These are phyloP conservation scores for Cladophialophora chaetospira DNA, from an alignment of 2,329 filamentous ascomycete genomes.

Conservation along the genomic window DNA sequence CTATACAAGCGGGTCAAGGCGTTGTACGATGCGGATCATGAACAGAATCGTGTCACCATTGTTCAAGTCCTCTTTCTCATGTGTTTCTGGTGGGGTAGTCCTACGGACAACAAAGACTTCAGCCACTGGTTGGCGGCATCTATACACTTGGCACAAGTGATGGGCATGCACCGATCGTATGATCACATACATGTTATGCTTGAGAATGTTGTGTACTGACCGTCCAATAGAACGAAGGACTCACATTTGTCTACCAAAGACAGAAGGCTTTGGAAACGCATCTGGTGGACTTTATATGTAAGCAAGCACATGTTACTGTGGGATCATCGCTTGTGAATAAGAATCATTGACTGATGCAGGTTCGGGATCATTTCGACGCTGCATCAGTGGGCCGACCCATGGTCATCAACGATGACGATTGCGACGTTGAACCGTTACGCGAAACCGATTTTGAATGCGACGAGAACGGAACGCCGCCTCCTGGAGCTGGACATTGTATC, in stretches of 20 bases:
- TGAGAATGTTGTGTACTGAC: conserved; percentile 27
- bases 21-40: conserved; percentile 32
- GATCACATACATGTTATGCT: conserved; percentile 6
- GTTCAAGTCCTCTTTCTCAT: conserved; percentile 28
- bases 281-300: conserved; percentile 31
- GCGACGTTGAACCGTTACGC: conserved; percentile 31
- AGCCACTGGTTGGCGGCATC: conserved; percentile 48
- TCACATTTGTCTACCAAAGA: conserved; percentile 13
- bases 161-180: conserved; percentile 87
- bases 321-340: conserved; percentile 1
- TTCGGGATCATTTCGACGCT: conserved; percentile 23
- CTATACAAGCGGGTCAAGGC: conserved; percentile 48
- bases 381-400: conserved; percentile 34
- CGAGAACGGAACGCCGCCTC: conserved; percentile 10
- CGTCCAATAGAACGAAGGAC: conserved; percentile 20
- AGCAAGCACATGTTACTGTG: neutral
- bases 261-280: conserved; percentile 28
- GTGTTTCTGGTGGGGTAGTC: conserved; percentile 34
- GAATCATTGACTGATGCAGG: conserved; percentile 7
- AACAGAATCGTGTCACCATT: conserved; percentile 25
- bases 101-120: conserved; percentile 27
- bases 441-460: conserved; percentile 30
- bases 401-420: conserved; percentile 34
- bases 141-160: conserved; percentile 91
- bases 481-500: conserved; percentile 13